phyloP scores from a whole-genome alignment of 2,329 filamentous ascomycete genomes.

The Cercospora zeina region DNA sequence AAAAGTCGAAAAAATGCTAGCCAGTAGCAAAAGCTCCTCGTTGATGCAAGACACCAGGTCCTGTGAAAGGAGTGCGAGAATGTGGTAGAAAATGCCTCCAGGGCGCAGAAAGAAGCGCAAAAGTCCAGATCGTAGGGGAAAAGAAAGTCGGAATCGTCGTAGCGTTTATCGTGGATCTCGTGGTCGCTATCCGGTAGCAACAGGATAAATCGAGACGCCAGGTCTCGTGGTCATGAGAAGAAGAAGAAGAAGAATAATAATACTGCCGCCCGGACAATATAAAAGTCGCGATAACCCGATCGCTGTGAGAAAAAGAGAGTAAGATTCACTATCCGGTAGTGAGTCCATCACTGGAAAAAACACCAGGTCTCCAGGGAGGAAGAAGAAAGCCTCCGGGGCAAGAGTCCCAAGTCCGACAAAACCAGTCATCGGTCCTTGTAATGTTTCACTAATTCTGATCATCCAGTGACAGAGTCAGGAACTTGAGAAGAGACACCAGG shows the following conservation, averaged over 20 bases:
- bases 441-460: not conserved
- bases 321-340: not conserved
- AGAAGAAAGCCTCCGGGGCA: not conserved
- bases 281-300: not conserved
- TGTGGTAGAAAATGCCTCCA: not conserved
- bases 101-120: not conserved
- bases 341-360: not conserved
- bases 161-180: not conserved
- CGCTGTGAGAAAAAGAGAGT: not conserved
- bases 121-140: not conserved
- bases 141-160: not conserved
- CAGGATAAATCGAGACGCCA: not conserved
- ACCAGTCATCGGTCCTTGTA: not conserved
- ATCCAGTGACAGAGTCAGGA: not conserved
- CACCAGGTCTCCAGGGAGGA: not conserved
- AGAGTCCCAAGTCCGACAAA: not conserved
- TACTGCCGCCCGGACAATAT: not conserved
- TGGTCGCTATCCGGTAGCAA: not conserved
- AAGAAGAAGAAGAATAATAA: not conserved
- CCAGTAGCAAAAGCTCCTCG: not conserved
- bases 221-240: slow-evolving; percentile 5
- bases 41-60: not conserved
- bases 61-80: not conserved
- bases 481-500: not conserved
- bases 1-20: too few species aligned